Conservation (phyloP, 2,329 filamentous ascomycete species). For the Phyllosticta citriasiana region DNA sequence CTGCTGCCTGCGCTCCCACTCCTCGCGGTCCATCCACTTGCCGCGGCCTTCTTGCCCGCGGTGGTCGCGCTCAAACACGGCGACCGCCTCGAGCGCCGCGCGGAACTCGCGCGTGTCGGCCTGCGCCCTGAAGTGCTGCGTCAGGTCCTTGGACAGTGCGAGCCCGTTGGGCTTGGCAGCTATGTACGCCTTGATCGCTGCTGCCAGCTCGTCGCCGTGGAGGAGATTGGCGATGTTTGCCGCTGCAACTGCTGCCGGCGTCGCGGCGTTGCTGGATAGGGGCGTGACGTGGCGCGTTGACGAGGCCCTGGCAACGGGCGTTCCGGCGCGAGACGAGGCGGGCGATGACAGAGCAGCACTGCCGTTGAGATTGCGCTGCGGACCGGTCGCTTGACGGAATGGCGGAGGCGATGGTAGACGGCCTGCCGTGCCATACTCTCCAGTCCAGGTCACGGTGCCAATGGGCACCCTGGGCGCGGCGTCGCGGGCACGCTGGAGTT, state of each 20-base stretch:
- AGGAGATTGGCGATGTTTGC: constrained; percentile 16
- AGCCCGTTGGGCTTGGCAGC: constrained; percentile 61
- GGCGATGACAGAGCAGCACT: constrained; percentile 27
- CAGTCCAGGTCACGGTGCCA: constrained; percentile 90
- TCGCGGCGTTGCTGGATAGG: constrained; percentile 13
- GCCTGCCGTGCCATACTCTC: constrained; percentile 68
- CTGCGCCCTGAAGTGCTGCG: constrained; percentile 60
- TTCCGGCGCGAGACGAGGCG: constrained; percentile 34
- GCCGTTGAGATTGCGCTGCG: constrained; percentile 28
- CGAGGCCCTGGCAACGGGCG: constrained; percentile 20
- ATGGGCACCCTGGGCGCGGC: constrained; percentile 63
- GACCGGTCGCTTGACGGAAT: constrained; percentile 34
- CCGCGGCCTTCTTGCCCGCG: not conserved
- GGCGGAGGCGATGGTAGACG: constrained; percentile 43
- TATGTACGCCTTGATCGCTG: constrained; percentile 66
- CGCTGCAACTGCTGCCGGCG: not conserved
- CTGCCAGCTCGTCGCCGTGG: constrained; percentile 35
- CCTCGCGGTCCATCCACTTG: not conserved
- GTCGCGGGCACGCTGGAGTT: constrained; percentile 63
- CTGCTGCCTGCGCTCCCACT: not conserved
- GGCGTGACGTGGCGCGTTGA: constrained; percentile 19
- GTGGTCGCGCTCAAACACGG: not conserved
- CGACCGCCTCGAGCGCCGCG: not conserved
- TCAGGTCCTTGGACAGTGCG: constrained; percentile 72
- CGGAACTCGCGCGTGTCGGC: not conserved